Conservation (phyloP, 73 alveolate species). For the Paramecium primaurelia region DNA sequence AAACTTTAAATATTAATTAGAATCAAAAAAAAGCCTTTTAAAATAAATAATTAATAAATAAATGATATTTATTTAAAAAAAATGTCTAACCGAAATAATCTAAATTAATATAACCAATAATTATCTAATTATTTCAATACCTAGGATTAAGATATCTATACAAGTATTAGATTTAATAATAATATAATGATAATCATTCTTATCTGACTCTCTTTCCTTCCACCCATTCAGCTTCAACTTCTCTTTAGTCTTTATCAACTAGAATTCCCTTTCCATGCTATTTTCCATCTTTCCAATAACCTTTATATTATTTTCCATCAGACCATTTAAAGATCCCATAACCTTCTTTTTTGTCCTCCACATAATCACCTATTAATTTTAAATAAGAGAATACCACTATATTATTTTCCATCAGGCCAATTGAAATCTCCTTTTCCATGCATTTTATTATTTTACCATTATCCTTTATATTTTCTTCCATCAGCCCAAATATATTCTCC, state of each 20-base stretch:
- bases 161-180: neutral
- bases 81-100: neutral
- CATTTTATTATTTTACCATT: slow-evolving; percentile 62
- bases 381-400: neutral
- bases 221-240: slow-evolving; percentile 74
- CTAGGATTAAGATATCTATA: neutral
- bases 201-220: slow-evolving; percentile 65
- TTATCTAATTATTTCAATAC: neutral
- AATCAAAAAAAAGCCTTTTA: neutral
- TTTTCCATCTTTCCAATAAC: slow-evolving; percentile 35
- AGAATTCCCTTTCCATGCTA: slow-evolving; percentile 75
- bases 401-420: slow-evolving; percentile 62
- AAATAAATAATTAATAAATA: neutral
- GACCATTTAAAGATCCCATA: slow-evolving; percentile 23
- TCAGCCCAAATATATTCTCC: slow-evolving; percentile 65
- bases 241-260: slow-evolving; percentile 53
- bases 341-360: slow-evolving; percentile 18
- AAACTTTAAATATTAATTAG: neutral
- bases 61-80: neutral
- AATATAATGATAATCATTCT: neutral
- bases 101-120: neutral
- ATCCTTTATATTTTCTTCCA: slow-evolving; percentile 63
- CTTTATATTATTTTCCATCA: slow-evolving; percentile 24
- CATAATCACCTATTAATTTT: neutral
- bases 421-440: slow-evolving; percentile 60